Conservation (phyloP, 2,329 filamentous ascomycete species). For the Fusarium phyllophilum region DNA sequence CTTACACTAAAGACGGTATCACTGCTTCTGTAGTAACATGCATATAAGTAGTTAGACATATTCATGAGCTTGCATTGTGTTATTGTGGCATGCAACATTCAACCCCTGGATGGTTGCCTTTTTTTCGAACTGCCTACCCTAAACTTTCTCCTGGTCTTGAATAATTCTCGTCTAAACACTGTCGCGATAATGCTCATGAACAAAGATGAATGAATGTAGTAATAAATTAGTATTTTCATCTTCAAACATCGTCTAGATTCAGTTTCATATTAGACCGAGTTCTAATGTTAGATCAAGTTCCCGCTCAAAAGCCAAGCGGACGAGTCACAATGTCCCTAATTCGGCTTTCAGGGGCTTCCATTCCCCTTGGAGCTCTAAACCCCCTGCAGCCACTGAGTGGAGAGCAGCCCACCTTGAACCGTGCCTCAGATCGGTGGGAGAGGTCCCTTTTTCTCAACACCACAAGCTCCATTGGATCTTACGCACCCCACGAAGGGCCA, state of each 20-base stretch:
- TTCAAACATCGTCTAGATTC: background rate
- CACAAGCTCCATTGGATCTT: conserved; percentile 16
- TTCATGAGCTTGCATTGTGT: background rate
- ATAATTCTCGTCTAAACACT: background rate
- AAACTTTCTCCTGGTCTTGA: background rate
- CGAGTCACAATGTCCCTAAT: conserved; percentile 37
- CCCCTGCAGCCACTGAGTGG: conserved; percentile 25
- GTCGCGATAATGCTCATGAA: background rate
- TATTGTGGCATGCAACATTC: background rate
- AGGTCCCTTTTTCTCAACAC: conserved; percentile 40
- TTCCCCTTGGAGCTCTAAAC: conserved; percentile 11
- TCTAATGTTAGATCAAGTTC: background rate
- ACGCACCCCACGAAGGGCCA: conserved; percentile 41
- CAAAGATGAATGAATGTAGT: background rate
- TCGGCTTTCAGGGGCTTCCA: conserved; percentile 34
- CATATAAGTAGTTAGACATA: background rate
- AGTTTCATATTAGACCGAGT: background rate
- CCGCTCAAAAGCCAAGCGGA: background rate
- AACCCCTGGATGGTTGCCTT: background rate
- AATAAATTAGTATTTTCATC: background rate
- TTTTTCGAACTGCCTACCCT: background rate
- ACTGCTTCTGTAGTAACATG: background rate
- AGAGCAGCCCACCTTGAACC: conserved; percentile 20
- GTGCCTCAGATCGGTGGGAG: conserved; percentile 31
- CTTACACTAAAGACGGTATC: background rate